Percentiles rank a stretch among this genome's conserved stretches.
Conservation (phyloP, 2,329 filamentous ascomycete species). For the Exophiala aquamarina region DNA sequence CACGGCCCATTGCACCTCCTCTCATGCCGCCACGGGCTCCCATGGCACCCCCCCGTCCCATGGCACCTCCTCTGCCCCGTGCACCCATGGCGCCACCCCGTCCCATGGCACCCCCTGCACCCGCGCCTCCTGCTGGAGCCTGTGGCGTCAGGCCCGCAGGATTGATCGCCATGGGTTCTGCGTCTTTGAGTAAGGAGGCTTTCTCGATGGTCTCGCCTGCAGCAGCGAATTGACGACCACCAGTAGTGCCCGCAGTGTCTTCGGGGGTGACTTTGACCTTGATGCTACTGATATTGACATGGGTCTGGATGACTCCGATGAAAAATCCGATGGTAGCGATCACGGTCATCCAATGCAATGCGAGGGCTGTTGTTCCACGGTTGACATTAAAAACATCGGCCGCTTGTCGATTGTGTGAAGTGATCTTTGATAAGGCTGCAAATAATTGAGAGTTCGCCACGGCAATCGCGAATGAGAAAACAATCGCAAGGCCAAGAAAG, state of each 20-base stretch:
- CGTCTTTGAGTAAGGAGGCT: slow-evolving; percentile 9
- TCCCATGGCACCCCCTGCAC: too few relatives aligned
- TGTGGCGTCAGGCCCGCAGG: slow-evolving; percentile 3
- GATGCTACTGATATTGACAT: slow-evolving; percentile 11
- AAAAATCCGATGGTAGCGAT: slow-evolving; percentile 10
- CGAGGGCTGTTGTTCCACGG: slow-evolving; percentile 5
- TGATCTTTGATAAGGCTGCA: slow-evolving; percentile 6
- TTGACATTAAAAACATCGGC: slow-evolving; percentile 7
- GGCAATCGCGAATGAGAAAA: slow-evolving; percentile 7
- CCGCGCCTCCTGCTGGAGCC: not conserved
- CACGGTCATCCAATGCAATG: slow-evolving; percentile 10
- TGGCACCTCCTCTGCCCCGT: not conserved
- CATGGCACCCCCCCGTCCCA: slow-evolving; percentile 3
- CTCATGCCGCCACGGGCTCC: slow-evolving; percentile 2
- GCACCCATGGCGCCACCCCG: not conserved
- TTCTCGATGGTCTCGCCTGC: slow-evolving; percentile 12
- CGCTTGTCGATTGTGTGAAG: slow-evolving; percentile 4
- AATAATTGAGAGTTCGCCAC: slow-evolving; percentile 12
- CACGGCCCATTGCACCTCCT: not conserved
- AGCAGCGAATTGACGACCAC: slow-evolving; percentile 4
- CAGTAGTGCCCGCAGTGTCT: slow-evolving; percentile 9
- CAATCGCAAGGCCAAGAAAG: slow-evolving; percentile 1
- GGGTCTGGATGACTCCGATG: slow-evolving; percentile 7
- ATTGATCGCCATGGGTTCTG: slow-evolving; percentile 10
- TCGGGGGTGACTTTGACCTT: slow-evolving; percentile 8